phyloP scores from a whole-genome alignment of 441 rosid species.

The Syzygium syzygioides region DNA sequence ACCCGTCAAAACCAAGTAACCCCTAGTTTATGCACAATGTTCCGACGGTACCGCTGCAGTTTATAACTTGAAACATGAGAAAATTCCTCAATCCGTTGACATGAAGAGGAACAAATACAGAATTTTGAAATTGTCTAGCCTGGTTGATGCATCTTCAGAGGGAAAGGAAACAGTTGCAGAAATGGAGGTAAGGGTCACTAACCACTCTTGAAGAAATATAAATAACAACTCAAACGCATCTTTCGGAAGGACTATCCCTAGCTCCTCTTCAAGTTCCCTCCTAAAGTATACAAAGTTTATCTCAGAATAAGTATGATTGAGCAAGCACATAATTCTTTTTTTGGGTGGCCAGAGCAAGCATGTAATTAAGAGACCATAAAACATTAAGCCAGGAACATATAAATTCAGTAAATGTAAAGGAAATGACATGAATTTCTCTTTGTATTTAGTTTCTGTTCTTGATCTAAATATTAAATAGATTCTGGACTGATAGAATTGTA shows the following conservation, averaged over 20 bases:
- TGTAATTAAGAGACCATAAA: background rate
- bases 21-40: background rate
- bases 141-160: background rate
- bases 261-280: conserved; percentile 92
- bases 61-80: background rate
- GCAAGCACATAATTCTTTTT: background rate
- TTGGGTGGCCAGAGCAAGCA: background rate
- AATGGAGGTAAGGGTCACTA: conserved; percentile 13
- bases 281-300: conserved; percentile 23
- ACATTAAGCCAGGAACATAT: background rate
- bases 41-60: background rate
- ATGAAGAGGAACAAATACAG: background rate
- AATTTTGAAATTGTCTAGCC: background rate
- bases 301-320: background rate
- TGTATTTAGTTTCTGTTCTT: background rate
- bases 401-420: background rate
- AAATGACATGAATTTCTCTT: background rate
- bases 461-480: background rate
- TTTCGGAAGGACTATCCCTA: conserved; percentile 69
- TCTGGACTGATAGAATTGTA: background rate
- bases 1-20: background rate
- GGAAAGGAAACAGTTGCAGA: background rate
- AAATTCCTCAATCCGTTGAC: background rate
- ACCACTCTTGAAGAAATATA: conserved; percentile 76
- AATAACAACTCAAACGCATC: conserved; percentile 88